Base-by-base conservation (phyloP, 2,329 filamentous ascomycete species). In the Fusarium austroafricanum region DNA sequence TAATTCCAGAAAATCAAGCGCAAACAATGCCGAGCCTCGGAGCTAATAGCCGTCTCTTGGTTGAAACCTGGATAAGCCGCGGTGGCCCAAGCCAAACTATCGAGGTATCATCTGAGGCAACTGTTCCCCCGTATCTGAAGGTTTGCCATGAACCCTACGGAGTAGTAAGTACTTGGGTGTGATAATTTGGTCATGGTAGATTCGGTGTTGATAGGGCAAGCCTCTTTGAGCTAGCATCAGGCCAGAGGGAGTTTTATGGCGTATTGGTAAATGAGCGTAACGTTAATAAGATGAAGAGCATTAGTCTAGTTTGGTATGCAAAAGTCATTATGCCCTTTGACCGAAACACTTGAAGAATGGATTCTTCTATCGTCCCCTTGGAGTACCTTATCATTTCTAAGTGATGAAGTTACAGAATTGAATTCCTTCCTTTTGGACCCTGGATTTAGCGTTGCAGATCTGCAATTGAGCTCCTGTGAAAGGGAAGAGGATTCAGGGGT, bases 401-500 rank as follows among this genome's bases (percentile, higher is more conserved):
- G 17, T 11, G 35, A 11, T 29, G n/a, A 47, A n/a, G n/a, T 39
- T 46, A 21, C 39, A 37, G 44, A 57, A 49, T 38, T 28, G 17
- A 44, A 50, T 51, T 43, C 37, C 38, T 47, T 23, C 28, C 20
- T 43, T 26, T 37, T 62, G 45, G 57, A 67, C 66, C 66, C 66
- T 67, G 57, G 39, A 70, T 69, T 70, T 69, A 69, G 66, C 52
- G 62, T 57, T 67, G 66, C 37, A 46, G 66, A 69, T 69, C 65
- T 43, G 39, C 28, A 33, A 62, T 49, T 54, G 40, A 40, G 43
- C 17, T 45, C 29, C 35, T 61, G 31, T 54, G 37, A 51, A 51
- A 38, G 45, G 38, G 37, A 59, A n/a, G 43, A n/a, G 26, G 37
- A 44, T 58, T 63, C 66, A 70, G 66, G 66, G 66, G 66, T 63